These are phyloP conservation scores for Osmanthus fragrans DNA, from an alignment of 257 asterid genomes.

Conservation along the genomic window DNA sequence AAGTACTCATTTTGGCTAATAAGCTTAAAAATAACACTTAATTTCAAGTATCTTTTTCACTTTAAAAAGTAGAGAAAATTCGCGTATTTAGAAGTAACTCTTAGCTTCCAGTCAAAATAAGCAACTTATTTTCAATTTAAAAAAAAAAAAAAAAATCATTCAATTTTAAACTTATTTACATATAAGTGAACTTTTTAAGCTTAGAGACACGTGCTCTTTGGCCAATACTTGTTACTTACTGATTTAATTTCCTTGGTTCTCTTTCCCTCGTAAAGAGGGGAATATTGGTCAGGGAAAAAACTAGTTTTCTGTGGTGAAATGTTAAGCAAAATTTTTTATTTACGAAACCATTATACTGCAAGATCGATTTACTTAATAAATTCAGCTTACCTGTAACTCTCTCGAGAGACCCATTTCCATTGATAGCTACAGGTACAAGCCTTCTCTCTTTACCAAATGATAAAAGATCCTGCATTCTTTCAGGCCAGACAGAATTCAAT, in stretches of 20 bases:
- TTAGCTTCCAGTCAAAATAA: not conserved
- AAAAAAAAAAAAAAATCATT: too few relatives aligned
- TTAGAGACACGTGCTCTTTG: too few relatives aligned
- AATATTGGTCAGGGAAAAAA: too few relatives aligned
- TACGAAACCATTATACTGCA: not conserved
- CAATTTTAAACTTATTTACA: not conserved
- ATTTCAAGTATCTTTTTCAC: too few relatives aligned
- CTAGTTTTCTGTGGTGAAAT: not conserved
- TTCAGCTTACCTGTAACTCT: conserved; percentile 52
- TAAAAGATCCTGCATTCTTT: conserved; percentile 77
- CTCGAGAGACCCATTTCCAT: conserved; percentile 69
- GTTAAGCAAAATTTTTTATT: not conserved
- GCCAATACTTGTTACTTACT: too few relatives aligned
- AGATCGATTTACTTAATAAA: too few relatives aligned
- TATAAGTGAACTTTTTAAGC: too few relatives aligned
- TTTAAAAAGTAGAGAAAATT: too few relatives aligned
- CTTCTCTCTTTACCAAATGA: conserved; percentile 76
- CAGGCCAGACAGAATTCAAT: conserved; percentile 88
- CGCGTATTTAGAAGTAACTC: not conserved
- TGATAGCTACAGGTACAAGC: conserved; percentile 47
- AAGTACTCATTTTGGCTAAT: too few relatives aligned
- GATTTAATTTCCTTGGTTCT: not conserved
- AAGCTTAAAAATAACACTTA: too few relatives aligned
- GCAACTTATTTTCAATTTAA: not conserved
- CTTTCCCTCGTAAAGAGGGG: too few relatives aligned